Evolutionary conservation across 768 basidiomycete genomes (phyloP).

Genomic region (Dacryopinax primogenitus): DNA sequence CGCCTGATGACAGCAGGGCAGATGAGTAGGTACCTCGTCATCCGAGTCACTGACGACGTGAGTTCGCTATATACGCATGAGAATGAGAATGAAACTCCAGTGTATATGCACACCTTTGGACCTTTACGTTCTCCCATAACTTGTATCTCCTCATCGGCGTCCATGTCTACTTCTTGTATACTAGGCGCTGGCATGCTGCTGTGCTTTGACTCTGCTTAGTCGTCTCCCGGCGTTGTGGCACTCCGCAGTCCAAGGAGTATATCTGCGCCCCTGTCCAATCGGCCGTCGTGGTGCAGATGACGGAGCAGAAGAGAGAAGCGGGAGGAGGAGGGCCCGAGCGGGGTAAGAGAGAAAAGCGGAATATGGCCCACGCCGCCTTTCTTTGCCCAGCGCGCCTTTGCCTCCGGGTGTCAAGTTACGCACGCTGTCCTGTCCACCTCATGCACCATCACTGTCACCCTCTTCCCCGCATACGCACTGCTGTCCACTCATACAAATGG

Average conservation of each 20-base stretch:
- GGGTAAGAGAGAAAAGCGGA: too few relatives aligned
- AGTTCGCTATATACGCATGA: conserved; percentile 7
- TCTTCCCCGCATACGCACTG: too few relatives aligned
- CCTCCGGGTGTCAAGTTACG: too few relatives aligned
- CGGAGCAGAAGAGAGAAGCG: too few relatives aligned
- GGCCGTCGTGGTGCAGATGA: too few relatives aligned
- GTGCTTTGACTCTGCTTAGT: too few relatives aligned
- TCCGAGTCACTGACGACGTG: not conserved
- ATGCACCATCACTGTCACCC: too few relatives aligned
- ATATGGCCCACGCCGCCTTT: too few relatives aligned
- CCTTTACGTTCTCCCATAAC: not conserved
- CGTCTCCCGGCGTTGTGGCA: not conserved
- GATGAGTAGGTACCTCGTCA: not conserved
- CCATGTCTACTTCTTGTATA: not conserved
- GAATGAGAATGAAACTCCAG: not conserved
- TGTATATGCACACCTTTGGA: not conserved
- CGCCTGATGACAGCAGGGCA: not conserved
- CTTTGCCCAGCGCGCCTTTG: too few relatives aligned
- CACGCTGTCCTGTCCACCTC: too few relatives aligned
- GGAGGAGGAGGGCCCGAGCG: too few relatives aligned
- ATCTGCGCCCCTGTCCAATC: not conserved
- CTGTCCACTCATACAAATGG: too few relatives aligned
- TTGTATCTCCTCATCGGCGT: not conserved
- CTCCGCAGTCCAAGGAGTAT: not conserved
- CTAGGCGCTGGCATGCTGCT: not conserved